phyloP scores from a whole-genome alignment of 768 basidiomycete species.

The Collybia sordida region DNA sequence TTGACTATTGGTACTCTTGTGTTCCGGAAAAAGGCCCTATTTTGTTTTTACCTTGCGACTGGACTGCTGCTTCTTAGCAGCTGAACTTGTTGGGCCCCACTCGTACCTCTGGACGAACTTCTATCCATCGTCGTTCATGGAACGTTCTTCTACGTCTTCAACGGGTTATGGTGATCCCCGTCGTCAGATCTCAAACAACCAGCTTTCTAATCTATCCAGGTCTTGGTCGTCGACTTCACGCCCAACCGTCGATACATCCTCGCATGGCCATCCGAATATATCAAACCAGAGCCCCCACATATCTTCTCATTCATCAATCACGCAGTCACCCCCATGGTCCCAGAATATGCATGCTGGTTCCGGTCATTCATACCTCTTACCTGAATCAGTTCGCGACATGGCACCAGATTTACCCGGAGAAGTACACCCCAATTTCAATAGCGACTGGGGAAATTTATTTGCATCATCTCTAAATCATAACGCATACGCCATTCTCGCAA shows the following conservation, averaged over 20 bases:
- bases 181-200: constrained; percentile 23
- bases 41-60: background rate
- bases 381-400: constrained; percentile 13
- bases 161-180: constrained; percentile 25
- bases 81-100: too few relatives aligned
- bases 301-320: constrained; percentile 29
- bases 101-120: too few relatives aligned
- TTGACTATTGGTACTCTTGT: too few relatives aligned
- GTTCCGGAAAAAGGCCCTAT: too few relatives aligned
- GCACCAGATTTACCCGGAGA: constrained; percentile 8
- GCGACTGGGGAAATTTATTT: constrained; percentile 59
- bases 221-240: constrained; percentile 25
- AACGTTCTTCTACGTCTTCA: constrained; percentile 26
- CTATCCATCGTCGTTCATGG: constrained; percentile 8
- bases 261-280: constrained; percentile 17
- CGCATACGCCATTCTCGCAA: constrained; percentile 59
- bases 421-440: constrained; percentile 21
- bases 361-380: constrained; percentile 13
- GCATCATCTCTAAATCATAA: constrained; percentile 61
- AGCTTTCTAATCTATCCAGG: constrained; percentile 9
- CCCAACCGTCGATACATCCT: constrained; percentile 35
- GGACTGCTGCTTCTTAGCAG: too few relatives aligned
- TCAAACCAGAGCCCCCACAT: constrained; percentile 28
- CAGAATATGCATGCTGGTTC: constrained; percentile 26
- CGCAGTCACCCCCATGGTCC: constrained; percentile 35